phyloP scores from a whole-genome alignment of 768 basidiomycete species.

The Rickenella mellea region DNA sequence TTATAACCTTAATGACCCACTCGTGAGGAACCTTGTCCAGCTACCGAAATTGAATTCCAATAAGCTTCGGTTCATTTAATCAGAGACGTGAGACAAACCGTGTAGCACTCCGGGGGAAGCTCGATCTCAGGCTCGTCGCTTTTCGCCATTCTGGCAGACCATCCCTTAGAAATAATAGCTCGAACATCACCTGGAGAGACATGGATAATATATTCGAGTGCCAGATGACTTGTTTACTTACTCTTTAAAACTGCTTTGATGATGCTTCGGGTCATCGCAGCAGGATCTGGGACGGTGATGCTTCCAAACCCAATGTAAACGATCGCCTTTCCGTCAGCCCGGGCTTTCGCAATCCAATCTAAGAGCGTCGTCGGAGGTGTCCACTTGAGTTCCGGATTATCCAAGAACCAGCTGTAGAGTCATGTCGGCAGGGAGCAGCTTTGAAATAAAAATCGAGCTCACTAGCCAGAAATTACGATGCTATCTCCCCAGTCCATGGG shows the following conservation, averaged over 20 bases:
- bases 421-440: not conserved
- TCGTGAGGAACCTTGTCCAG: slow-evolving; percentile 64
- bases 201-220: slow-evolving; percentile 1
- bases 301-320: slow-evolving; percentile 70
- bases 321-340: slow-evolving; percentile 43
- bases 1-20: slow-evolving; percentile 13
- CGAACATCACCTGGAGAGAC: slow-evolving; percentile 40
- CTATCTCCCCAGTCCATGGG: slow-evolving; percentile 64
- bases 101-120: slow-evolving; percentile 43
- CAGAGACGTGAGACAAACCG: slow-evolving; percentile 16
- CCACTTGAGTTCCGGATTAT: slow-evolving; percentile 54
- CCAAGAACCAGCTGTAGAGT: slow-evolving; percentile 48
- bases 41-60: slow-evolving; percentile 8
- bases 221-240: slow-evolving; percentile 18
- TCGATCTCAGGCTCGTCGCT: slow-evolving; percentile 28
- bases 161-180: slow-evolving; percentile 61
- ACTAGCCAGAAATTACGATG: slow-evolving; percentile 49
- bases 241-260: slow-evolving; percentile 53
- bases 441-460: slow-evolving; percentile 11
- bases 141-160: slow-evolving; percentile 49
- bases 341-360: slow-evolving; percentile 47
- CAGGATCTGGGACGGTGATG: slow-evolving; percentile 55
- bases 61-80: not conserved
- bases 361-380: slow-evolving; percentile 37
- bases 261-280: slow-evolving; percentile 42